Evolutionary conservation across 164 flowering plant species (phyloP).

Genomic region (Stephania japonica): DNA sequence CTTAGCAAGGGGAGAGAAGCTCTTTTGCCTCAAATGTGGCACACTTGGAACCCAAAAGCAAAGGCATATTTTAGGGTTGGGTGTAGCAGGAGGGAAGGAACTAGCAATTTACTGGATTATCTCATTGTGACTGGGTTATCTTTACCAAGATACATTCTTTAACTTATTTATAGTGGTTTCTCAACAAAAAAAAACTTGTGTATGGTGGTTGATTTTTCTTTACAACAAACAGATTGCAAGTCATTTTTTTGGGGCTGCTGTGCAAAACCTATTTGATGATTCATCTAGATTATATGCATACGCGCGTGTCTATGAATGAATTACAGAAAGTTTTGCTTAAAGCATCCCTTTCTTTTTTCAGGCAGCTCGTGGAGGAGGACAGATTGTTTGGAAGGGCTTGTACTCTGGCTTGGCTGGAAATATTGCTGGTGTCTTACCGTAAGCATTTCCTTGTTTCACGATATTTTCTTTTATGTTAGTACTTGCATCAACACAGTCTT

Average conservation of each 20-base stretch:
- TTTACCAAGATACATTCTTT: no score
- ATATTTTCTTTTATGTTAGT: neutral
- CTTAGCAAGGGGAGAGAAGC: no score
- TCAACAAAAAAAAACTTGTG: no score
- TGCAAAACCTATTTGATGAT: no score
- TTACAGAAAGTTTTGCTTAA: neutral
- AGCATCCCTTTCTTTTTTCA: constrained; percentile 12
- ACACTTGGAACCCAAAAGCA: no score
- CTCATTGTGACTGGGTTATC: no score
- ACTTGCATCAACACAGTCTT: neutral
- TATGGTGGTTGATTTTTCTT: neutral
- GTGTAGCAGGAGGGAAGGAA: no score
- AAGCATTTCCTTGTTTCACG: constrained; percentile 20
- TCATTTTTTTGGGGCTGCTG: neutral
- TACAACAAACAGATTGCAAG: neutral
- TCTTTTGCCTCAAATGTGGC: no score
- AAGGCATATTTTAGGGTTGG: no score
- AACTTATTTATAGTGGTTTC: no score
- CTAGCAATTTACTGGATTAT: no score
- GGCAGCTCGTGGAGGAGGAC: constrained; percentile 85
- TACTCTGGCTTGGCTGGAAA: constrained; percentile 92
- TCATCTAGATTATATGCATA: neutral
- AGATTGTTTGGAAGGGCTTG: constrained; percentile 67
- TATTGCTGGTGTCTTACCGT: constrained; percentile 93
- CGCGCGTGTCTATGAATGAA: neutral